Evolutionary conservation across 257 asterid genomes (phyloP), one percentile per base, ranked within the genome.

Genomic region (Mentha longifolia): DNA sequence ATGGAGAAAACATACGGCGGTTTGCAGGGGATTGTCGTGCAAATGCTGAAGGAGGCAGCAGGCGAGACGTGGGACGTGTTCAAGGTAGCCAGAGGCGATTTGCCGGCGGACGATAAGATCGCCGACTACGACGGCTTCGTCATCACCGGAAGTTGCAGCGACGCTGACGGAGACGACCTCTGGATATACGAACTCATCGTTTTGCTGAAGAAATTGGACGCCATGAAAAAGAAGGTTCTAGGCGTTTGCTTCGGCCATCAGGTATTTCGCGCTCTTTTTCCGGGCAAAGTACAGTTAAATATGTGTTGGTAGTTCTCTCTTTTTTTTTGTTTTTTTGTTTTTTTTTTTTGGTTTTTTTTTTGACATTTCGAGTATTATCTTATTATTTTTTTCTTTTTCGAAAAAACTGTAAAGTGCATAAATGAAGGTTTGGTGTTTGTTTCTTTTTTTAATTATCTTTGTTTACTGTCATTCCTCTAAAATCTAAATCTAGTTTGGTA

Each of bases 181-280:
- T 92, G 98, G 98, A 85, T 92, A 87, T 79, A 82, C 43, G 61
- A 79, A 30, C 79, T 89, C 12, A 17, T 92, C 57, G 73, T 45
- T 49, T 72, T 92, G 59, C 86, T 92, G 15, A 79, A 78, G 17
- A 85, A 81, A 71, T 63, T 92, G 74, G 87, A 86, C 61, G 79
- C 87, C 9, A 67, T 87, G 87, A 82, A 92, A 63, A 89, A 86
- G 81, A 89, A 79, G 42, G 66, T 92, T 41, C 85, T 92, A 33
- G 98, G 98, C 72, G 78, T 89, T 76, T 92, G 96, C 82, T 92
- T 92, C 39, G 97, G 95, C 12, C 95, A 87, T 73, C 98, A 92
- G 95, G 96, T 89, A 58, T 12, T 37, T 37, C 42, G 9, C 9
- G 42, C 42, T 37, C 9, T 37, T 8, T 37, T 37, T 37, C 6